phyloP scores from a whole-genome alignment of 192 early-diverging fungal species.

The Entrophospora sp. region DNA sequence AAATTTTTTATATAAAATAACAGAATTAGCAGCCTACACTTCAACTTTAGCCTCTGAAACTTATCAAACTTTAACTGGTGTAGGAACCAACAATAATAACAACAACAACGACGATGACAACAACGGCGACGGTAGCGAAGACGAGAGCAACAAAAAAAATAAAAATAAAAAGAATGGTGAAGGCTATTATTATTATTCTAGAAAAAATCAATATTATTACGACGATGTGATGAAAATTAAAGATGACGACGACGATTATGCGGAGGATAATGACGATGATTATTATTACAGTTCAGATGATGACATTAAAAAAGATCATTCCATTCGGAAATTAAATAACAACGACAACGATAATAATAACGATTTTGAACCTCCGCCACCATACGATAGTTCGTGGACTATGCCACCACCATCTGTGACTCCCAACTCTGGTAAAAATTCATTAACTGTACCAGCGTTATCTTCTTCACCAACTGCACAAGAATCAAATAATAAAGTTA shows the following conservation, averaged over 20 bases:
- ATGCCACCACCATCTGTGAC: no score
- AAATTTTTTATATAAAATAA: conserved; percentile 13
- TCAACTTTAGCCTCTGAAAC: background rate
- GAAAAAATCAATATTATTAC: background rate
- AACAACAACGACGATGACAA: background rate
- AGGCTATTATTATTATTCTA: no score
- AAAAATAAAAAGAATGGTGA: no score
- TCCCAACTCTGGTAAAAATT: no score
- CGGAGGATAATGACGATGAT: background rate
- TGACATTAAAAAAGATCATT: conserved; percentile 3
- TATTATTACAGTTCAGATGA: background rate
- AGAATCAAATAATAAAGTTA: no score
- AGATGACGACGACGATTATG: background rate
- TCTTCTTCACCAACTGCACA: no score
- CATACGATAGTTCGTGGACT: conserved; percentile 20
- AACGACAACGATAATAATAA: background rate
- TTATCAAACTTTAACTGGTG: conserved; percentile 8
- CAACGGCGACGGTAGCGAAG: no score
- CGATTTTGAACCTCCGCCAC: conserved; percentile 18
- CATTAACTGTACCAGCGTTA: no score
- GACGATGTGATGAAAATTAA: background rate
- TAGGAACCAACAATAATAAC: background rate
- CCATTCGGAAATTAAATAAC: background rate
- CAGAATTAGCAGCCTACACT: conserved; percentile 8
- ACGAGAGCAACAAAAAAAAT: no score